These are phyloP conservation scores for Daldinia sp. DNA, from an alignment of 2,329 filamentous ascomycete species.

Conservation along the genomic window DNA sequence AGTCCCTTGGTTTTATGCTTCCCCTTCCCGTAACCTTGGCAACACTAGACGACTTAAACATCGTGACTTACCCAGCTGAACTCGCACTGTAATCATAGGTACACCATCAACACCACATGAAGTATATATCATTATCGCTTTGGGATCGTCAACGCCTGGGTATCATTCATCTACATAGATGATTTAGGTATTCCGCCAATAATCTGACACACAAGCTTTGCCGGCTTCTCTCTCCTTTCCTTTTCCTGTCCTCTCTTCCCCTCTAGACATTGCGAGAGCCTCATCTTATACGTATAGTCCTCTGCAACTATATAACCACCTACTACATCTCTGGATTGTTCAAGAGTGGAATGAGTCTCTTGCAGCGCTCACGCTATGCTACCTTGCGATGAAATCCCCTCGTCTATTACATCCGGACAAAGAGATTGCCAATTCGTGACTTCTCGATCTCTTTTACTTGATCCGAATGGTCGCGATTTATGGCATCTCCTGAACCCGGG, in stretches of 20 bases:
- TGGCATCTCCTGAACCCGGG: background rate
- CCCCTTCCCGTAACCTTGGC: background rate
- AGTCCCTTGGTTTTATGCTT: too few species aligned
- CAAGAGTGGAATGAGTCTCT: constrained; percentile 5
- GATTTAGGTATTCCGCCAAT: constrained; percentile 35
- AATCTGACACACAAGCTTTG: constrained; percentile 35
- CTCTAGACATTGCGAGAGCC: constrained; percentile 3
- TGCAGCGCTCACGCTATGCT: constrained; percentile 14
- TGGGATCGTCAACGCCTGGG: constrained; percentile 39
- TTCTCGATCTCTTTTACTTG: background rate
- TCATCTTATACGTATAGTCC: background rate
- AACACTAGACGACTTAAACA: background rate
- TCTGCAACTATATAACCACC: background rate
- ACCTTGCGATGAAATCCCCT: background rate
- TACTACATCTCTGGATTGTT: background rate
- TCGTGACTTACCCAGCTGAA: background rate
- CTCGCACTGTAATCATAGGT: background rate
- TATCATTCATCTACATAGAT: constrained; percentile 47
- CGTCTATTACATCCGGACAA: constrained; percentile 15
- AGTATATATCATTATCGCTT: background rate
- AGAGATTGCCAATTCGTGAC: background rate
- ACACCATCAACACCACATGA: constrained; percentile 9
- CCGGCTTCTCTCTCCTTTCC: constrained; percentile 12
- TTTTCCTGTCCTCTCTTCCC: background rate
- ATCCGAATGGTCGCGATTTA: background rate